Percentiles rank a stretch among this genome's conserved stretches.
Evolutionary conservation across 768 basidiomycete genomes (phyloP).

Genomic region (Suillus plorans): DNA sequence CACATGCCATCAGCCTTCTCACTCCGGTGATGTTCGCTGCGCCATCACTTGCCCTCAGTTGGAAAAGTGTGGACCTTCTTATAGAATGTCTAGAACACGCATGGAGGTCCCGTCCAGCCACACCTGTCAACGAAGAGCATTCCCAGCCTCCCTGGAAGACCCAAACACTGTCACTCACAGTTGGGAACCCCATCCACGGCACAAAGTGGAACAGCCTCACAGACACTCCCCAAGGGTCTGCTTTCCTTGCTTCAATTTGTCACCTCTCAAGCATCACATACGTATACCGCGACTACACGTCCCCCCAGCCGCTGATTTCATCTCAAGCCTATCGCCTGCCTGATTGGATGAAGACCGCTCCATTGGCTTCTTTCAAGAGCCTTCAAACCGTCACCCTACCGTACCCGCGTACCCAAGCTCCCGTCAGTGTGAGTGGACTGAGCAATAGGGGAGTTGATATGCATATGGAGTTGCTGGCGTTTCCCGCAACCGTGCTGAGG

Average conservation of each 20-base stretch:
- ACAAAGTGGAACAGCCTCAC: constrained; percentile 33
- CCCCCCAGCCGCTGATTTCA: neutral
- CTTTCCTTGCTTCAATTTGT: constrained; percentile 24
- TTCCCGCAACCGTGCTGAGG: neutral
- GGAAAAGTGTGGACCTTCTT: constrained; percentile 32
- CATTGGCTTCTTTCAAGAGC: constrained; percentile 31
- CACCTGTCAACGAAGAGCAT: constrained; percentile 13
- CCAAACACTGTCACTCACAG: constrained; percentile 30
- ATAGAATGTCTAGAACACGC: constrained; percentile 28
- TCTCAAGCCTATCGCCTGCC: neutral
- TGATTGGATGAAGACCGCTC: constrained; percentile 16
- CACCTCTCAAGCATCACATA: constrained; percentile 24
- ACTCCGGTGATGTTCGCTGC: constrained; percentile 8
- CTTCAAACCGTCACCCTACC: constrained; percentile 13
- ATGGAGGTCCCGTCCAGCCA: constrained; percentile 2
- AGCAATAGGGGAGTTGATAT: neutral
- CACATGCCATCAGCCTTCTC: constrained; percentile 5
- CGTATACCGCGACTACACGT: neutral
- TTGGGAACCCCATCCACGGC: constrained; percentile 4
- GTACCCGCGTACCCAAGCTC: neutral
- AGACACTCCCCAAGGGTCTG: constrained; percentile 26
- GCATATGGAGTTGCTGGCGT: neutral
- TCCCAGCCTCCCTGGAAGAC: constrained; percentile 21
- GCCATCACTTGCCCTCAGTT: constrained; percentile 30
- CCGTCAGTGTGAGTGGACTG: neutral